These are phyloP conservation scores for Neocucurbitaria cava DNA, from an alignment of 2,329 filamentous ascomycete genomes.

Conservation along the genomic window DNA sequence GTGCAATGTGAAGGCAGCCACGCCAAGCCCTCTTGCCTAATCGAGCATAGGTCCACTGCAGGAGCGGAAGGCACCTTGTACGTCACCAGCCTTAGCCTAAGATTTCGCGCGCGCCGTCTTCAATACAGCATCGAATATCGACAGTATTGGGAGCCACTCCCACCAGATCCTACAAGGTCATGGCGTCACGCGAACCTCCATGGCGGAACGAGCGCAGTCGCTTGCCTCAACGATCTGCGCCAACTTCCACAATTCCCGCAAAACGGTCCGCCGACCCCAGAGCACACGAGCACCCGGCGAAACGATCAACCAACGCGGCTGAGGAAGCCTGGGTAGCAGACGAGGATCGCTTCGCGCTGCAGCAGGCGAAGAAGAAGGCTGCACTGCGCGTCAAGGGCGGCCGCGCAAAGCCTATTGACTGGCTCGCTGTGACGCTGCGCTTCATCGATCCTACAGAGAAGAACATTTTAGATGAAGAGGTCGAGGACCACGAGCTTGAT, in stretches of 20 bases:
- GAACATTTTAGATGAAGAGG: slow-evolving; percentile 80
- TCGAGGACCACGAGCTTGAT: slow-evolving; percentile 75
- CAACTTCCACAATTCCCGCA: slow-evolving; percentile 42
- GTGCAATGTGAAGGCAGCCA: slow-evolving; percentile 15
- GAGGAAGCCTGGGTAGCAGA: slow-evolving; percentile 80
- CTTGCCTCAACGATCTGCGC: slow-evolving; percentile 27
- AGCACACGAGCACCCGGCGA: slow-evolving; percentile 47
- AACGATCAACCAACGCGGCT: slow-evolving; percentile 55
- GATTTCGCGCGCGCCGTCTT: slow-evolving; percentile 14
- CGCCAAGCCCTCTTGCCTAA: slow-evolving; percentile 8
- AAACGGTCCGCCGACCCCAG: slow-evolving; percentile 55
- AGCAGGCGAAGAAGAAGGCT: slow-evolving; percentile 97
- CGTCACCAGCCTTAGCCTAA: slow-evolving; percentile 27
- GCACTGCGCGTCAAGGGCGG: slow-evolving; percentile 92
- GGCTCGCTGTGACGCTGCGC: slow-evolving; percentile 87
- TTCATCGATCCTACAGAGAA: slow-evolving; percentile 81
- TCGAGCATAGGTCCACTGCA: slow-evolving; percentile 6
- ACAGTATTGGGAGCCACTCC: background rate
- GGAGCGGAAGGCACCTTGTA: slow-evolving; percentile 19
- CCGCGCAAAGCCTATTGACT: slow-evolving; percentile 90
- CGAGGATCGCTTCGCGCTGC: slow-evolving; percentile 94
- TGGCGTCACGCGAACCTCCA: slow-evolving; percentile 44
- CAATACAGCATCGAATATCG: background rate
- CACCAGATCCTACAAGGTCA: slow-evolving; percentile 5
- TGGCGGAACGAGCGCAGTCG: slow-evolving; percentile 38